Evolutionary conservation across 192 early-diverging fungal genomes (phyloP).

Genomic region (Umbelopsis sp.): DNA sequence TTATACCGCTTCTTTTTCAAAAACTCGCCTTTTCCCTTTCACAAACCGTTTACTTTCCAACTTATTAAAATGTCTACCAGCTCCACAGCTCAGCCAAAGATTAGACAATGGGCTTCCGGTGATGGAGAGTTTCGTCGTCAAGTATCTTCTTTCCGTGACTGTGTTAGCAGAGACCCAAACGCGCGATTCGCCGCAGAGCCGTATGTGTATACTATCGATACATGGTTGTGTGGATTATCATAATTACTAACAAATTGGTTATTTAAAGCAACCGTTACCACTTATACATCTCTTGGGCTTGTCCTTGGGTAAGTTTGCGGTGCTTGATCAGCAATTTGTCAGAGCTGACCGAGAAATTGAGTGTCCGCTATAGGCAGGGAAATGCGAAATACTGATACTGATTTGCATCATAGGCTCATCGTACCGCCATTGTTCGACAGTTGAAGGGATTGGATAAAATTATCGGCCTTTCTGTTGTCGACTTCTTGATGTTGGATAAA

Average conservation of each 20-base stretch:
- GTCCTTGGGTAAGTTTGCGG: constrained; percentile 53
- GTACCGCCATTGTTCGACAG: constrained; percentile 83
- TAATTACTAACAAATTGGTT: constrained; percentile 21
- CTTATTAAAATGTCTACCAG: constrained; percentile 19
- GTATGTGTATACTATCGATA: constrained; percentile 34
- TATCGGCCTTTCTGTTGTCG: constrained; percentile 85
- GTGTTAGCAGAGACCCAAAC: constrained; percentile 51
- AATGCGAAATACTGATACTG: not conserved
- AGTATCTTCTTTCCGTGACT: constrained; percentile 69
- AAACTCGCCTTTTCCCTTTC: not conserved
- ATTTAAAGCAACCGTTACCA: constrained; percentile 73
- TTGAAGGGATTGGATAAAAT: constrained; percentile 87
- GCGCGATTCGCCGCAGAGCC: constrained; percentile 75
- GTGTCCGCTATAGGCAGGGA: not conserved
- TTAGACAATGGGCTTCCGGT: constrained; percentile 64
- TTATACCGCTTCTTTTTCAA: not conserved
- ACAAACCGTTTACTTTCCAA: not conserved
- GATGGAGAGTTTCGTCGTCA: constrained; percentile 85
- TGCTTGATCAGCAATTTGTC: not conserved
- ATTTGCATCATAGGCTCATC: constrained; percentile 68
- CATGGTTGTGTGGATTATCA: not conserved
- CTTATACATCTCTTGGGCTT: constrained; percentile 70
- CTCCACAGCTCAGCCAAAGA: constrained; percentile 31
- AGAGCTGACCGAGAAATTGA: constrained; percentile 6
- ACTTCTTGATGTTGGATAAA: constrained; percentile 75